Evolutionary conservation across 2,329 filamentous ascomycete genomes (phyloP), one percentile per base, ranked within the genome.

Genomic region (Xylaria sp.): DNA sequence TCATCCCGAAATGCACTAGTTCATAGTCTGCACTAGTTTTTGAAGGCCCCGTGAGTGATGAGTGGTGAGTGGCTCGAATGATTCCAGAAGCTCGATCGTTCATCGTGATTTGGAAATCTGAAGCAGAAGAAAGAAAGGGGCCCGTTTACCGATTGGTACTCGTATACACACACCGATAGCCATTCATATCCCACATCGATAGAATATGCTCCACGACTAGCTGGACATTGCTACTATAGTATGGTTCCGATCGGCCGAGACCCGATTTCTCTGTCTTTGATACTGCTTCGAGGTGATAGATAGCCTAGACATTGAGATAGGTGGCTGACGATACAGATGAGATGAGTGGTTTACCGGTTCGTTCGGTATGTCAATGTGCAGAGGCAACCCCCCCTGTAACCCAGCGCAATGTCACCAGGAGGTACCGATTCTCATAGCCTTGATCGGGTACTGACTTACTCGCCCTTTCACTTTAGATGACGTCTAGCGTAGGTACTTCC

Each of bases 31-130:
- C 18, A 60, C 56, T 57, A 66, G 58, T 34, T 63, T 63, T 63
- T 30, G 34, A 41, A 43, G 62, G 6, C 41, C 43, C 32, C 62
- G 45, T 60, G 30, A 20, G 46, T 36, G n/a, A n/a, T n/a, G n/a
- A n/a, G n/a, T n/a, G n/a, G n/a, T 13, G 30, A 32, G 32, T 60
- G 57, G 41, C 56, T 28, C 36, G 25, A 67, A 62, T 48, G 62
- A 65, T 68, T 68, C 62, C 66, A 68, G 62, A 66, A 68, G 56
- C 46, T 68, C 63, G 36, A 65, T 55, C n/a, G 57, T 53, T 62
- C 48, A 30, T 61, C 43, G 57, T 66, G 66, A 68, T 68, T 68
- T 68, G 66, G 45, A 66, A 68, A 63, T 41, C 50, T 34, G 56
- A 66, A 13, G 55, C 46, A 56, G 53, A 59, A 62, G 60, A 41